A percentile compares a stretch with the other conserved stretches of the same genome.
Conservation (phyloP, 139 green algal genomes). For the Astrephomene gubernaculifera region DNA sequence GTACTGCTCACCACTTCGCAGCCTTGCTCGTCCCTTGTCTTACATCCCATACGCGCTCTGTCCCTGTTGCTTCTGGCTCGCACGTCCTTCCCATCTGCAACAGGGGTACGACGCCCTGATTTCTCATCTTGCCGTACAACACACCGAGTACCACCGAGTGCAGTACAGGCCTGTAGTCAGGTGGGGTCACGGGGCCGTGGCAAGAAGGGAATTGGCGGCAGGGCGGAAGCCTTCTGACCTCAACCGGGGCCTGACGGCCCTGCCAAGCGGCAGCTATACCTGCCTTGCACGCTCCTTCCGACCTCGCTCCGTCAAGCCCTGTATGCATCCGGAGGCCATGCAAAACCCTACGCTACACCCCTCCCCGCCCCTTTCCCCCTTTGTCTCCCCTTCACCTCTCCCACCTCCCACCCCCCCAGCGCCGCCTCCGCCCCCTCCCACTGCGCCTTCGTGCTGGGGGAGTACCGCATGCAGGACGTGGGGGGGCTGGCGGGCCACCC, state of each 20-base stretch:
- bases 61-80: background rate
- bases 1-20: background rate
- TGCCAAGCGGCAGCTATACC: background rate
- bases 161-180: slow-evolving; percentile 32
- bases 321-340: too few species aligned
- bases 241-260: too few species aligned
- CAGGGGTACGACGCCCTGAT: slow-evolving; percentile 31
- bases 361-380: background rate
- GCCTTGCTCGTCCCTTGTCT: too few species aligned
- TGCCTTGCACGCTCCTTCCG: background rate
- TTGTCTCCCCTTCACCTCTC: background rate
- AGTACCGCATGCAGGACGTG: slow-evolving; percentile 42
- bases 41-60: background rate
- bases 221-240: too few species aligned
- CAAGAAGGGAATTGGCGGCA: too few species aligned
- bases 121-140: slow-evolving; percentile 9
- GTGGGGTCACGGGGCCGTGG: too few species aligned
- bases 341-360: background rate
- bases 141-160: slow-evolving; percentile 39
- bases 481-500: slow-evolving; percentile 33
- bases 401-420: background rate
- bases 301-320: too few species aligned
- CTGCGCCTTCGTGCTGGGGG: slow-evolving; percentile 30
- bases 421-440: slow-evolving; percentile 2
- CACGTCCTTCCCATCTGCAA: background rate